Evolutionary conservation across 306 rosid species (phyloP).

Genomic region (Chamaecrista fasciculata): DNA sequence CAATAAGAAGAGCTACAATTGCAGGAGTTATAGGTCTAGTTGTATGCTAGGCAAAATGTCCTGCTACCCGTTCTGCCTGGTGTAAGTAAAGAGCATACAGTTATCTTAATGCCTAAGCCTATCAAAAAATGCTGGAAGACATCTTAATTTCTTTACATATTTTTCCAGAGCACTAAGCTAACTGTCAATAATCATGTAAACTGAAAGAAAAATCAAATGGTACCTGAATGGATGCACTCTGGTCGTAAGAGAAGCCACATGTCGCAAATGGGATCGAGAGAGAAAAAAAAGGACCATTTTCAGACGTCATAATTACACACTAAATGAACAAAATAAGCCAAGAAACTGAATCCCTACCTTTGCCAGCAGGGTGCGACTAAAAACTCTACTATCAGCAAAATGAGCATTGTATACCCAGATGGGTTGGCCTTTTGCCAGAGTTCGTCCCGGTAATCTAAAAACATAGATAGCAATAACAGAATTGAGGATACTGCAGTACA

Average conservation of each 20-base stretch:
- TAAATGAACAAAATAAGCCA: neutral
- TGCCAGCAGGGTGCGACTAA: constrained; percentile 71
- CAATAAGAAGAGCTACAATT: neutral
- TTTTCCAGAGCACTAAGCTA: constrained; percentile 5
- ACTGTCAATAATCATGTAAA: neutral
- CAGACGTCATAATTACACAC: constrained; percentile 12
- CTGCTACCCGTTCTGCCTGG: neutral
- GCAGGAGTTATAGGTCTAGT: neutral
- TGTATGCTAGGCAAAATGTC: neutral
- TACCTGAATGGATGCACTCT: constrained; percentile 93
- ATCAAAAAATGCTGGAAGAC: constrained; percentile 1
- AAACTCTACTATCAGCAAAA: constrained; percentile 55
- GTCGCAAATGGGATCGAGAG: constrained; percentile 31
- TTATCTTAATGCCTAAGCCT: neutral
- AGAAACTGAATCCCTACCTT: constrained; percentile 53
- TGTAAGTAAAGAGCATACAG: neutral
- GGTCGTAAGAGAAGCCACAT: constrained; percentile 37
- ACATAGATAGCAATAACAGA: neutral
- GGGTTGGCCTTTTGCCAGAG: constrained; percentile 52
- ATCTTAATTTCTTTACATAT: constrained; percentile 8
- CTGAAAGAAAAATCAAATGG: neutral
- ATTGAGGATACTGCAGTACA: constrained; percentile 18
- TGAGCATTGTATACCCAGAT: constrained; percentile 71
- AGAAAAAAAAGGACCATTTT: constrained; percentile 36
- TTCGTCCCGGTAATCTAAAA: constrained; percentile 75